phyloP scores from a whole-genome alignment of 768 basidiomycete species.

The Lentinus brumalis region DNA sequence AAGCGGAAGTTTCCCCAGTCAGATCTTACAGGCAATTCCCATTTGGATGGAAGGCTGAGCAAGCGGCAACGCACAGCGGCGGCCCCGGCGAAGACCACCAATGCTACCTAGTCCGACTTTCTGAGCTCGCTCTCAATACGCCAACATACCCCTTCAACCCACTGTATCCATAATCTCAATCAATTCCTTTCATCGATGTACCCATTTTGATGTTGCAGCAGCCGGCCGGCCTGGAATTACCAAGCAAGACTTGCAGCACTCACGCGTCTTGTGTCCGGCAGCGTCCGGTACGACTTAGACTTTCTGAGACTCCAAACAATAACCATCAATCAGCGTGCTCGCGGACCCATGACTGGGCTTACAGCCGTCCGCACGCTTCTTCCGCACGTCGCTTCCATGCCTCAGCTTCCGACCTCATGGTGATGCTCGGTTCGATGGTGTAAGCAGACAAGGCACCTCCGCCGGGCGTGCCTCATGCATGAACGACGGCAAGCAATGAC shows the following conservation, averaged over 20 bases:
- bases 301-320: not conserved
- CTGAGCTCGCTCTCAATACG: no score
- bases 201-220: no score
- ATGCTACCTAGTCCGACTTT: not conserved
- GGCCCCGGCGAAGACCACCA: slow-evolving; percentile 3
- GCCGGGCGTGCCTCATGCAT: no score
- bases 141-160: no score
- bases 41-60: slow-evolving; percentile 7
- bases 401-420: not conserved
- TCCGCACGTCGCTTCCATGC: not conserved
- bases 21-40: slow-evolving; percentile 40
- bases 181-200: no score
- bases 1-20: slow-evolving; percentile 36
- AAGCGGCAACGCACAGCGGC: slow-evolving; percentile 23
- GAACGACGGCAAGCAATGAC: no score
- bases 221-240: no score
- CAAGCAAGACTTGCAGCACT: no score
- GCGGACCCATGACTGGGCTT: not conserved
- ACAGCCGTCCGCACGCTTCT: not conserved
- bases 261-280: not conserved
- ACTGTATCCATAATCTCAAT: no score
- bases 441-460: not conserved
- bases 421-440: not conserved
- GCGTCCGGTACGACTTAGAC: no score
- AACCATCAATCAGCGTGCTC: not conserved